Evolutionary conservation across 352 stramenopile genomes (phyloP).

Genomic region (Pythium scleroteichum): DNA sequence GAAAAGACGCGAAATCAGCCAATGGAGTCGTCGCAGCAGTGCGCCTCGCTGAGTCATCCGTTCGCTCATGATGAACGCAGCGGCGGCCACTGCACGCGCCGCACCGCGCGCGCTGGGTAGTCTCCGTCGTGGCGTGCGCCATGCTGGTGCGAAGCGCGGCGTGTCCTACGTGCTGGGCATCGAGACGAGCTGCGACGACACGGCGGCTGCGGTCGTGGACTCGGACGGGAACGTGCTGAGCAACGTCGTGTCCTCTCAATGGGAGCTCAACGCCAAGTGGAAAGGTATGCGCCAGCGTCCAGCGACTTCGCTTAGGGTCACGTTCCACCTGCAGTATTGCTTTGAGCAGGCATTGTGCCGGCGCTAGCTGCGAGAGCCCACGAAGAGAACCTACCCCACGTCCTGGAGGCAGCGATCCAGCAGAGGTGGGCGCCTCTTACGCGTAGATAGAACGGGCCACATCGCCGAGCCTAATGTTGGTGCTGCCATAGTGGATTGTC

Average conservation of each 20-base stretch:
- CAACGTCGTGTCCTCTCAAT: constrained; percentile 94
- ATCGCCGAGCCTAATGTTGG: neutral
- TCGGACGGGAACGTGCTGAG: constrained; percentile 91
- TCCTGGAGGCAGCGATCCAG: constrained; percentile 90
- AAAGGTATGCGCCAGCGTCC: constrained; percentile 44
- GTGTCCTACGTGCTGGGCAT: constrained; percentile 91
- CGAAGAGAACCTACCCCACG: constrained; percentile 93
- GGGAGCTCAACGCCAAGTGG: constrained; percentile 86
- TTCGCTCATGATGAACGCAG: constrained; percentile 2
- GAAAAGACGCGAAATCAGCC: neutral
- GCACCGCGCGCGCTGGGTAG: constrained; percentile 3
- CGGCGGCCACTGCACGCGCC: constrained; percentile 2
- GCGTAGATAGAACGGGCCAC: neutral
- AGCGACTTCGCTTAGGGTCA: neutral
- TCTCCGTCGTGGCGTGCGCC: neutral
- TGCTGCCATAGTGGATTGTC: constrained; percentile 49
- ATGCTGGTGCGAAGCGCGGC: neutral
- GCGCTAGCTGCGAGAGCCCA: constrained; percentile 93
- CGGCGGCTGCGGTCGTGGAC: constrained; percentile 88
- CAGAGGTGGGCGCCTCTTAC: constrained; percentile 57
- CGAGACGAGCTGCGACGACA: constrained; percentile 97
- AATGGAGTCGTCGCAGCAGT: neutral
- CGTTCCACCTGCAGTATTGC: no score
- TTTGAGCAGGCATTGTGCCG: constrained; percentile 92
- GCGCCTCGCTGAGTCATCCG: constrained; percentile 4